These are phyloP conservation scores for Odontarrhena argentea DNA, from an alignment of 345 rosid species.

Conservation along the genomic window DNA sequence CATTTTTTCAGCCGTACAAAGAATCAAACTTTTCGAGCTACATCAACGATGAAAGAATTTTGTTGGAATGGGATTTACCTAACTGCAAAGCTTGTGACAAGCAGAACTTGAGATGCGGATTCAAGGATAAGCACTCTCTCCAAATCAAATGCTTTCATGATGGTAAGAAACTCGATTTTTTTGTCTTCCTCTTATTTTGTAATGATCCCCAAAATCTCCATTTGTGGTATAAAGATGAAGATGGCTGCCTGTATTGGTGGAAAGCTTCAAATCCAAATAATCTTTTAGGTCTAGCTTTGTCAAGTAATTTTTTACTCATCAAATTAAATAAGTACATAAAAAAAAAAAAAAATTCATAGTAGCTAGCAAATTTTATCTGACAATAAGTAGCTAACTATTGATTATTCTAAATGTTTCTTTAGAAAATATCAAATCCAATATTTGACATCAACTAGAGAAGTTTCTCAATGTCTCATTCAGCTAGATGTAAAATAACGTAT, in stretches of 20 bases:
- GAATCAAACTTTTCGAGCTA: not conserved
- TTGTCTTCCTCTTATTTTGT: not conserved
- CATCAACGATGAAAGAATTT: constrained; percentile 37
- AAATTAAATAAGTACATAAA: not conserved
- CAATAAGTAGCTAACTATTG: constrained; percentile 2
- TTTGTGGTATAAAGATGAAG: not conserved
- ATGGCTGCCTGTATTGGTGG: not conserved
- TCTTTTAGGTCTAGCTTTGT: not conserved
- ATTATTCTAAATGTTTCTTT: not conserved
- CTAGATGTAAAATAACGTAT: not conserved
- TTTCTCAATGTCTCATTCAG: constrained; percentile 1
- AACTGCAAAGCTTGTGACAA: constrained; percentile 57
- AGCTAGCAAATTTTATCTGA: too few species aligned
- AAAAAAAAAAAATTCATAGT: too few species aligned
- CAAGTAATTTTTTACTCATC: not conserved
- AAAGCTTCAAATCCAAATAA: not conserved
- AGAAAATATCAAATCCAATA: not conserved
- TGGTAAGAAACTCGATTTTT: constrained; percentile 37
- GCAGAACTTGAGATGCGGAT: constrained; percentile 52
- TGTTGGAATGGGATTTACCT: constrained; percentile 55
- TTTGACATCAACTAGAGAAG: not conserved
- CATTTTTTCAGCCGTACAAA: constrained; percentile 33
- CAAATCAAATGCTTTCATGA: constrained; percentile 49
- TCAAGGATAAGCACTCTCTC: constrained; percentile 38
- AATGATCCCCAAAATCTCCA: not conserved